Evolutionary conservation across 176 grass and related monocot species (phyloP).

Genomic region (Hordeum marinum): DNA sequence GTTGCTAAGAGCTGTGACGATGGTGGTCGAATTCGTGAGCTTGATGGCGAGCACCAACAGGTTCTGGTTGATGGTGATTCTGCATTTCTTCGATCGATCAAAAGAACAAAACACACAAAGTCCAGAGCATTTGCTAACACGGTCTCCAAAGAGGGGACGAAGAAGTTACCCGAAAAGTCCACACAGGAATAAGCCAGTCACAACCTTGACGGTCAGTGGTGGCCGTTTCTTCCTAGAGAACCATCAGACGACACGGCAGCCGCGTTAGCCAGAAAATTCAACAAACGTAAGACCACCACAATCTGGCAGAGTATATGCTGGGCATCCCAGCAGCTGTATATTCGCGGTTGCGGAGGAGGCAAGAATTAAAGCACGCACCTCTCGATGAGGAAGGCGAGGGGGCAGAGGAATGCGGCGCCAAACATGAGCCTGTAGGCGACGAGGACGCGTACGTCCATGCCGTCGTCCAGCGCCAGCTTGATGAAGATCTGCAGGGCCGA

Average conservation of each 20-base stretch:
- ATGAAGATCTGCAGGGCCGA: constrained; percentile 51
- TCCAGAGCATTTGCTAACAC: no score
- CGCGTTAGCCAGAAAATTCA: background rate
- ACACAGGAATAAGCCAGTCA: constrained; percentile 15
- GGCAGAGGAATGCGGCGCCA: constrained; percentile 42
- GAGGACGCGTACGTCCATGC: constrained; percentile 57
- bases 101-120: background rate
- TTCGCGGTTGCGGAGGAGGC: no score
- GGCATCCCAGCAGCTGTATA: background rate
- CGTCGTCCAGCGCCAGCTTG: constrained; percentile 58
- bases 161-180: constrained; percentile 36
- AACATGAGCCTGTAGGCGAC: constrained; percentile 61
- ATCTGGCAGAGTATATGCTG: background rate
- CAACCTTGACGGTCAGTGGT: constrained; percentile 34
- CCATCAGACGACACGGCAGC: background rate
- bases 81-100: background rate
- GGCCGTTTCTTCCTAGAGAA: constrained; percentile 43
- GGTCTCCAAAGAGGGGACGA: background rate
- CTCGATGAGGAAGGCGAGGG: constrained; percentile 59
- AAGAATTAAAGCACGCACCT: constrained; percentile 13
- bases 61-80: constrained; percentile 40
- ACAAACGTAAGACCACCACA: background rate
- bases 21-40: constrained; percentile 39
- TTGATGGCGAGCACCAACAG: constrained; percentile 47
- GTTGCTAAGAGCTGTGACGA: constrained; percentile 56